Base-by-base conservation (phyloP, 805 yeast genomes). In the Kluyveromyces dobzhanskii region DNA sequence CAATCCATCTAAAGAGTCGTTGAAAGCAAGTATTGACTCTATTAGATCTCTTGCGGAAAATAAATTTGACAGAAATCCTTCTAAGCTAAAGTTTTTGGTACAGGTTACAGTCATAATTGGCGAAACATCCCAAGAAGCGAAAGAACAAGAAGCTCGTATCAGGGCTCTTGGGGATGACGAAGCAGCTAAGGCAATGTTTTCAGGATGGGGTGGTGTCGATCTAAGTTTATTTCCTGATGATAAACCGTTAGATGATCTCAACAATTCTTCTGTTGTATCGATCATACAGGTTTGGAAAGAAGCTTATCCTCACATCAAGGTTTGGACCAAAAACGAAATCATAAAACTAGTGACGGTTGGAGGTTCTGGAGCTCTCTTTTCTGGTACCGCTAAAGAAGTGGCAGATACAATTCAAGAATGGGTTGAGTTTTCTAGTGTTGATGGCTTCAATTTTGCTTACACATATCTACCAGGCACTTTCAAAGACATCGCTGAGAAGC, bases 141-240 rank as follows among this genome's bases (percentile, higher is more conserved):
- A 47, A 34, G 58, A 45, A 7, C 68, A 69, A 41, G 64, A 51
- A 43, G 49, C 57, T 24, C 60, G 58, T 3, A 63, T 45, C 37
- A 50, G 53, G 34, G 39, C 42, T 8, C 54, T 58, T 38, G 64
- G 64, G 3, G 67, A 65, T 43, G 49, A 57, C 6, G 73, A 67
- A 41, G 73, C 71, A n/a, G 71, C 71, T 1, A 61, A 65, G 35
- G 70, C 70, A 0, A 50, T 69, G 35, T 59, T 69, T 45, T 62
- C 71, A 19, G 74, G 73, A 2, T 67, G 72, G 70, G 64, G 67
- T 10, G 70, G 69, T 4, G 52, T 64, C 30, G 72, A 69, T 38
- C 57, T 64, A 37, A 58, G 64, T 19, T 48, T 54, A 18, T 67
- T 56, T 47, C 55, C 43, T 12, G 57, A 60, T 38, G 69, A 65